Evolutionary conservation across 1,139 yeast species (phyloP), one percentile per base, ranked within the genome.

Genomic region (Yarrowia galli): DNA sequence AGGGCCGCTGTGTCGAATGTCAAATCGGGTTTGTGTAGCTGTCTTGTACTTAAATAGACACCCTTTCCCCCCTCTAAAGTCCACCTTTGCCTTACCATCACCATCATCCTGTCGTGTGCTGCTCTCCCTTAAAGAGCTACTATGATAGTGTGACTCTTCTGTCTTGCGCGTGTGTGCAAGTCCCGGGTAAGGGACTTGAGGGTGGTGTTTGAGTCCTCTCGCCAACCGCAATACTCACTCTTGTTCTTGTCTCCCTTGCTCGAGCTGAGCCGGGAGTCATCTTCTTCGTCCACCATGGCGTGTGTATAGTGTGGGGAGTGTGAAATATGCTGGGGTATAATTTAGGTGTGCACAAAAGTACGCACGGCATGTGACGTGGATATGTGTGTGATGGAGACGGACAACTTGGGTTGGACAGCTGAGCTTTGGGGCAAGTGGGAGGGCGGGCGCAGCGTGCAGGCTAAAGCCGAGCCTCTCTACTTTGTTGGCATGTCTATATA

Each of bases 241-340:
- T 58, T 58, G 51, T 58, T 58, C 64, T 58, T 58, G 51, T 58
- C 64, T 58, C 64, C 64, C 64, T 58, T 58, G 64, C 64, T 58
- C 64, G 64, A 22, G 64, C 64, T 58, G 51, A 58, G 64, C 64
- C 64, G 64, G 64, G 64, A 58, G 64, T 58, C 64, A 28, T 58
- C 64, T 42, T 58, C 64, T 58, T 58, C 64, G 64, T 58, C 64
- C 64, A 58, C 64, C 64, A 58, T 58, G 51, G 64, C 64, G 64
- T 43, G 64, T 18, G 64, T 58, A 43, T 23, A 42, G 64, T 58
- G 64, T 42, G 64, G 64, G 51, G 64, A 42, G 64, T 58, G 51
- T 58, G 40, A 32, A 58, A 58, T 58, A 58, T 58, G 64, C 64
- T 43, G 64, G 64, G 64, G 64, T 58, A 58, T 58, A 58, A 58